Evolutionary conservation across 1,284 basidiomycete species (phyloP), one percentile per base, ranked within the genome.

Genomic region (Erythrobasidium hasegawianum): DNA sequence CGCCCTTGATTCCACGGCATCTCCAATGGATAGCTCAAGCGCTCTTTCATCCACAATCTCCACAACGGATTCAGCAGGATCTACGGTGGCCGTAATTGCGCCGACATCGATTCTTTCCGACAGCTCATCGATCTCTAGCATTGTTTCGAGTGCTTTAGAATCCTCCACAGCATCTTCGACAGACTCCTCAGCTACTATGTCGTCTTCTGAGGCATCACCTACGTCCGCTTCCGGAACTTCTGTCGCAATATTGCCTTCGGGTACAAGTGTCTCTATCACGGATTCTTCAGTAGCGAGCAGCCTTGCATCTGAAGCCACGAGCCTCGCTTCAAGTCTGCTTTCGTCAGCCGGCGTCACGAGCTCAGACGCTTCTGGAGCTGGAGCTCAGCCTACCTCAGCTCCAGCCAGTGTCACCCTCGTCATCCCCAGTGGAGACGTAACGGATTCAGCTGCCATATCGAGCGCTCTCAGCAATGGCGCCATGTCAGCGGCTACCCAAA

Each of bases 241-340:
- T 29, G n/a, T 62, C 5, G 59, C 45, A 5, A 50, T 62, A 14
- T 38, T 40, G 18, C 59, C n/a, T n/a, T n/a, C 59, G 18, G 40
- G 29, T 22, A 38, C 49, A 8, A 50, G 49, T 40, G 33, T n/a
- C 2, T 26, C 57, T 5, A 49, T 29, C 22, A 27, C 45, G 22
- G 14, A 47, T 24, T 14, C 45, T n/a, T 7, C 45, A 47, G 45
- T 14, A 47, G 22, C 45, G 4, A 24, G n/a, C 45, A 47, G n/a
- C 45, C 22, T 33, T 5, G 33, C 33, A 5, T 33, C 33, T 5
- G 33, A 33, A 33, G 33, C 33, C 5, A 33, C 33, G 11, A 33
- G 33, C 11, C 11, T 33, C 5, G 33, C 33, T 5, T 33, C 33
- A 33, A 33, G 33, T 11, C 11, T 33, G 33, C 33, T 33, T 33